phyloP scores from a whole-genome alignment of 176 grass and related monocot species.

The Thalia dealbata region DNA sequence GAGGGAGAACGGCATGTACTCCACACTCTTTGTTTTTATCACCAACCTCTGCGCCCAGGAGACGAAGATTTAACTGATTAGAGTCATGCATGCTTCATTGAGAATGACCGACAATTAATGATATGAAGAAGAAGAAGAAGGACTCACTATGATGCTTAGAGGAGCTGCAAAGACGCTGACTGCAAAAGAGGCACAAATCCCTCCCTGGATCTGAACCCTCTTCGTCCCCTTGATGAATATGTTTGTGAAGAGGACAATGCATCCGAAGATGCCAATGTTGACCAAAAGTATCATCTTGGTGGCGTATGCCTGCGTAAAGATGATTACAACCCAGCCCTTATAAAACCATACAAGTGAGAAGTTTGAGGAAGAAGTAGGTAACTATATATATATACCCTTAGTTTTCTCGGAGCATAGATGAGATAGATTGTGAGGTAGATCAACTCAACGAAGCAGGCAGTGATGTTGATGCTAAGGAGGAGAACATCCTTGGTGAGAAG shows the following conservation, averaged over 20 bases:
- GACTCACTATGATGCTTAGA: conserved; percentile 76
- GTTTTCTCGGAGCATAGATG: conserved; percentile 39
- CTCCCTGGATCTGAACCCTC: conserved; percentile 18
- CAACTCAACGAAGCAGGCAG: conserved; percentile 38
- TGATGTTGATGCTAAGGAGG: conserved; percentile 66
- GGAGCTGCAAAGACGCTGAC: conserved; percentile 74
- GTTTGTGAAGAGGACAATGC: conserved; percentile 33
- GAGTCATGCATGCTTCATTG: too few species aligned
- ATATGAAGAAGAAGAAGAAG: too few species aligned
- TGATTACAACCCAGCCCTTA: too few species aligned
- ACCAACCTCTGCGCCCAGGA: conserved; percentile 50
- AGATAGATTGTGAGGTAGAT: conserved; percentile 60
- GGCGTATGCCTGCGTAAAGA: conserved; percentile 34
- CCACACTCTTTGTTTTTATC: conserved; percentile 73
- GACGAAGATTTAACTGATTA: not conserved
- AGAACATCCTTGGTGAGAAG: conserved; percentile 44
- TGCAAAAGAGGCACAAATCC: conserved; percentile 58
- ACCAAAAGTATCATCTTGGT: conserved; percentile 35
- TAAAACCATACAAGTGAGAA: too few species aligned
- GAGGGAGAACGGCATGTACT: conserved; percentile 75
- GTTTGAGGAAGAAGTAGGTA: too few species aligned
- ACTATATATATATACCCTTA: too few species aligned
- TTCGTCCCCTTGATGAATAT: conserved; percentile 25
- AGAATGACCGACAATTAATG: too few species aligned
- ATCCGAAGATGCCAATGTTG: conserved; percentile 42